Base-by-base conservation (phyloP, 2,329 filamentous ascomycete genomes). In the Malbranchea zuffiana region DNA sequence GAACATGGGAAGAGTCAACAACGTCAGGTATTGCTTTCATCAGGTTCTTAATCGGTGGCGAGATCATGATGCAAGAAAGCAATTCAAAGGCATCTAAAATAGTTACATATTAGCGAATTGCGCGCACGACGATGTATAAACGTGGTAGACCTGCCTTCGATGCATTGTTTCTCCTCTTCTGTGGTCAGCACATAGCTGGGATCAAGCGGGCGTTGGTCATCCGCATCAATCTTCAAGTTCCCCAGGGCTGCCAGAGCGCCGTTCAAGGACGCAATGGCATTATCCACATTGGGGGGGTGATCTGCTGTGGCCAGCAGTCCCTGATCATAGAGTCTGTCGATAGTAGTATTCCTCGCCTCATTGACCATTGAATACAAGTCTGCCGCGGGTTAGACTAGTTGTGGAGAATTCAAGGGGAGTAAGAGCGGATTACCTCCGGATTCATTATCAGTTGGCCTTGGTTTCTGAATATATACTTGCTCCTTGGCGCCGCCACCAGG, bases 261-360 rank as follows among this genome's bases (percentile, higher is more conserved):
- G 16, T 35, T 35, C 8, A 35, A 16, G 21, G 19, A 19, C n/a
- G 12, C 12, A 18, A 35, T 11, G 19, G 32, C 32, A 12, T 11
- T 35, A 18, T 27, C 16, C 11, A 35, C 21, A 15, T 18, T 27
- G 13, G 32, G 12, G 4, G 18, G 17, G 7, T 5, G 10, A 10
- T 30, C 6, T 7, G 10, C 19, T 15, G 18, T 26, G n/a, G n/a
- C n/a, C 12, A 35, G 32, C 12, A 26, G 12, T 5, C 16, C 32
- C 18, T 35, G 19, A 26, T 17, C 18, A 17, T 13, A n/a, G 16
- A 35, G 32, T 17, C 13, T 35, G 5, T 17, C 20, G 7, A 35
- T 13, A 16, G 32, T 35, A n/a, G 32, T 35, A 27, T 35, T 26
- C 18, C 21, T 35, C 17, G 32, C 32, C n/a, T 35, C 21, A 18